These are phyloP conservation scores for Tylopilus balloui DNA, from an alignment of 768 basidiomycete species.

Conservation along the genomic window DNA sequence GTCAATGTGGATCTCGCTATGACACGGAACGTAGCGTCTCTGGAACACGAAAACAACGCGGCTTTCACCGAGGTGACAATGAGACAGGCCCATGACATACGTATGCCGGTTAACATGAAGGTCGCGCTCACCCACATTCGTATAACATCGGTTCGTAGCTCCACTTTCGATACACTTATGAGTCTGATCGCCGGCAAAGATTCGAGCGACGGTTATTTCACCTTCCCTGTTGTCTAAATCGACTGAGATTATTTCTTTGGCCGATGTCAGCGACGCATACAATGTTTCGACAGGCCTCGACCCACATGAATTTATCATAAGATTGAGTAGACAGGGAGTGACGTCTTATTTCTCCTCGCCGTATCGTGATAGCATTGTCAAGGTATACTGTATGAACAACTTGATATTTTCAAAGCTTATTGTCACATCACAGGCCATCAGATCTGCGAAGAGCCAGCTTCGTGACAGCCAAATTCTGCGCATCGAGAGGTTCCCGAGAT, in stretches of 20 bases:
- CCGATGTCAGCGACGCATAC: slow-evolving; percentile 84
- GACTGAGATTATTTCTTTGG: slow-evolving; percentile 74
- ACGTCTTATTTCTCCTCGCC: slow-evolving; percentile 76
- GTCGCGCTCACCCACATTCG: slow-evolving; percentile 69
- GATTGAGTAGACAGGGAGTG: slow-evolving; percentile 63
- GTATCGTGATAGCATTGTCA: slow-evolving; percentile 66
- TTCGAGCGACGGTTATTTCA: slow-evolving; percentile 69
- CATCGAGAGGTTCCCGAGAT: slow-evolving; percentile 65
- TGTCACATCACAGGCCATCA: slow-evolving; percentile 50
- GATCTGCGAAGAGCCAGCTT: slow-evolving; percentile 68
- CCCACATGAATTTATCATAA: slow-evolving; percentile 75
- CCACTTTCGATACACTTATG: not conserved
- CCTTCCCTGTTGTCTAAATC: slow-evolving; percentile 67
- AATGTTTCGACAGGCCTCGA: slow-evolving; percentile 76
- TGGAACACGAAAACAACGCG: slow-evolving; percentile 57
- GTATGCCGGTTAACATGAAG: slow-evolving; percentile 66
- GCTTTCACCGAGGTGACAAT: slow-evolving; percentile 61
- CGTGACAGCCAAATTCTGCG: slow-evolving; percentile 49
- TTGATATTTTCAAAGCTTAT: not conserved
- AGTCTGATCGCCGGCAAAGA: slow-evolving; percentile 34
- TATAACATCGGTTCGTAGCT: slow-evolving; percentile 62
- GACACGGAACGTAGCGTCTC: slow-evolving; percentile 39
- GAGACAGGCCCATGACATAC: slow-evolving; percentile 59
- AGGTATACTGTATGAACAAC: slow-evolving; percentile 40
- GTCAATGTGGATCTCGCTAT: slow-evolving; percentile 1